These are phyloP conservation scores for Claviceps citrina DNA, from an alignment of 2,329 filamentous ascomycete species.

Conservation along the genomic window DNA sequence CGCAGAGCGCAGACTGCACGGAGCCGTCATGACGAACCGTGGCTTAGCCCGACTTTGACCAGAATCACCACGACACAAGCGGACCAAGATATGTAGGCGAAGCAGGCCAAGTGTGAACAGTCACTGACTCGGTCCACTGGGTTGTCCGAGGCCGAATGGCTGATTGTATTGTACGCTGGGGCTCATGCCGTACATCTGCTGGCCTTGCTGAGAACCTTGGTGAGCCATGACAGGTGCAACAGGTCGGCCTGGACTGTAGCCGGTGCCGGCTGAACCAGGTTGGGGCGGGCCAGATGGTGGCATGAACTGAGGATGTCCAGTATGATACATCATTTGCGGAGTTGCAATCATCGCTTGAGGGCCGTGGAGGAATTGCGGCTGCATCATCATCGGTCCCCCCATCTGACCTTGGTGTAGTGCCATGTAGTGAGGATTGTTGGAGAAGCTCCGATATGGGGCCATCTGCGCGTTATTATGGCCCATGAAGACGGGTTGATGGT, in stretches of 20 bases:
- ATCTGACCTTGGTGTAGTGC: constrained; percentile 55
- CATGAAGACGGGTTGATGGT: constrained; percentile 58
- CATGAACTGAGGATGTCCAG: constrained; percentile 47
- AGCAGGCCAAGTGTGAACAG: background rate
- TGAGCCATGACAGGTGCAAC: constrained; percentile 83
- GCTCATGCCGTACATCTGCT: constrained; percentile 62
- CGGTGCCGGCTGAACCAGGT: constrained; percentile 49
- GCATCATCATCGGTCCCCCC: constrained; percentile 71
- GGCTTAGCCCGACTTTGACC: background rate
- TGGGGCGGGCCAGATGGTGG: constrained; percentile 41
- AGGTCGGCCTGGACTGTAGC: constrained; percentile 75
- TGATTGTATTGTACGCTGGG: constrained; percentile 61
- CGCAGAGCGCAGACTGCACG: background rate
- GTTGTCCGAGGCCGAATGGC: constrained; percentile 56
- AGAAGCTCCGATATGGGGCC: constrained; percentile 53
- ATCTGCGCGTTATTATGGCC: constrained; percentile 56
- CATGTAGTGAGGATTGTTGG: constrained; percentile 55
- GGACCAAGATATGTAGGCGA: background rate
- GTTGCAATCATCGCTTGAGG: constrained; percentile 55
- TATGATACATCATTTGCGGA: constrained; percentile 75
- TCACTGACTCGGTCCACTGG: constrained; percentile 54
- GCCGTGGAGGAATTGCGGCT: constrained; percentile 56
- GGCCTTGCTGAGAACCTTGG: constrained; percentile 84
- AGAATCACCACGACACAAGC: background rate
- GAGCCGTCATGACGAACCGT: background rate